Conservation (phyloP, 208 protist genomes). For the Trypanosoma platydactyli region DNA sequence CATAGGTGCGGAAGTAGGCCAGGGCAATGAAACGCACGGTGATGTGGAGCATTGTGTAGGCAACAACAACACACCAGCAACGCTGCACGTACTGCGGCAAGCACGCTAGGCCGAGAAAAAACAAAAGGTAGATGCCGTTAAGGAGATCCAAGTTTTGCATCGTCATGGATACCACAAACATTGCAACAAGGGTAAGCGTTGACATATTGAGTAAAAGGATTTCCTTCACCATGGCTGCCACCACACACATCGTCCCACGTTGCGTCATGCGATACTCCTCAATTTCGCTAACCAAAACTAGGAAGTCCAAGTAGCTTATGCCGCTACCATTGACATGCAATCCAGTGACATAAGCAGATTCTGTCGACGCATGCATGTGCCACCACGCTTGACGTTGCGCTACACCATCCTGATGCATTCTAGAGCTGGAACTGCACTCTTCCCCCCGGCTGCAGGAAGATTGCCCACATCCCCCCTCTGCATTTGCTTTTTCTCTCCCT, state of each 20-base stretch:
- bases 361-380: not conserved
- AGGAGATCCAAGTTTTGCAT: conserved; percentile 19
- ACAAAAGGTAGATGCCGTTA: conserved; percentile 35
- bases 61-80: conserved; percentile 17
- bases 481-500: too few species aligned
- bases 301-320: conserved; percentile 26
- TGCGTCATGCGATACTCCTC: conserved; percentile 20
- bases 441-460: too few species aligned
- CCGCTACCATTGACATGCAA: conserved; percentile 14
- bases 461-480: too few species aligned
- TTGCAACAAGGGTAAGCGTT: conserved; percentile 15
- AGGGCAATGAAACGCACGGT: conserved; percentile 6
- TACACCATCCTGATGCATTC: too few species aligned
- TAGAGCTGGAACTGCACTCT: too few species aligned
- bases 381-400: not conserved
- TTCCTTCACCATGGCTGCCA: conserved; percentile 1
- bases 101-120: conserved; percentile 41
- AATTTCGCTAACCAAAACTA: conserved; percentile 22
- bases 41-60: conserved; percentile 19
- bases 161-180: conserved; percentile 17
- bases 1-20: conserved; percentile 2
- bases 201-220: conserved; percentile 15
- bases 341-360: conserved; percentile 8
- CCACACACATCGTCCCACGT: not conserved
- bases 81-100: conserved; percentile 18